Evolutionary conservation across 2,329 filamentous ascomycete genomes (phyloP).

Genomic region (Aphanocladium album): DNA sequence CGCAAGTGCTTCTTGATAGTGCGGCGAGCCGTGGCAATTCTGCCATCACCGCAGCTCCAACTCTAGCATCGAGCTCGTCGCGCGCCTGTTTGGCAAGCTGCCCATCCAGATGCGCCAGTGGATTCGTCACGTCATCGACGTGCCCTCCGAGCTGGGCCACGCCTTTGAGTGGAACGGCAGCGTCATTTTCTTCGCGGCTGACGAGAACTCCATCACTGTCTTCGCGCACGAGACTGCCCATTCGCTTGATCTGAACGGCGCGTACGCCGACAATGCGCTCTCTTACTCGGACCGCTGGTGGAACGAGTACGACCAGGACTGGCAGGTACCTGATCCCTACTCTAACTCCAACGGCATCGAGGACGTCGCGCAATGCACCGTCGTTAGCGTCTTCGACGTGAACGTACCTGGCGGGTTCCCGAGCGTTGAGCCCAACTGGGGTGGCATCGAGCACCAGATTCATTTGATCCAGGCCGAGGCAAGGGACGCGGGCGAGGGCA

Average conservation of each 20-base stretch:
- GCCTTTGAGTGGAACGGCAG: constrained; percentile 6
- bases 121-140: constrained; percentile 17
- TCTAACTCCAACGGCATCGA: not conserved
- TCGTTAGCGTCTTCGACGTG: not conserved
- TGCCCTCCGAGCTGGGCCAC: not conserved
- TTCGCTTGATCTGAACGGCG: constrained; percentile 4
- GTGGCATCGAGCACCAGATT: too few species aligned
- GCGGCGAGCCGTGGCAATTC: constrained; percentile 20
- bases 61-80: constrained; percentile 18
- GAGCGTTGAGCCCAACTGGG: too few species aligned
- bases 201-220: constrained; percentile 7
- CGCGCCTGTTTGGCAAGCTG: constrained; percentile 20
- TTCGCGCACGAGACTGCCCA: constrained; percentile 7
- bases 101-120: constrained; percentile 22
- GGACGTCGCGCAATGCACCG: constrained; percentile 8
- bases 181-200: constrained; percentile 1
- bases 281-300: constrained; percentile 9
- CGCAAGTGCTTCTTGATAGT: too few species aligned
- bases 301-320: constrained; percentile 5
- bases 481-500: too few species aligned
- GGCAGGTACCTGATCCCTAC: constrained; percentile 6
- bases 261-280: constrained; percentile 1
- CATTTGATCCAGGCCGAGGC: too few species aligned
- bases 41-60: constrained; percentile 21
- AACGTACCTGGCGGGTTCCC: constrained; percentile 5